Conservation (phyloP, 2,329 filamentous ascomycete genomes). For the Botrytis squamosa region DNA sequence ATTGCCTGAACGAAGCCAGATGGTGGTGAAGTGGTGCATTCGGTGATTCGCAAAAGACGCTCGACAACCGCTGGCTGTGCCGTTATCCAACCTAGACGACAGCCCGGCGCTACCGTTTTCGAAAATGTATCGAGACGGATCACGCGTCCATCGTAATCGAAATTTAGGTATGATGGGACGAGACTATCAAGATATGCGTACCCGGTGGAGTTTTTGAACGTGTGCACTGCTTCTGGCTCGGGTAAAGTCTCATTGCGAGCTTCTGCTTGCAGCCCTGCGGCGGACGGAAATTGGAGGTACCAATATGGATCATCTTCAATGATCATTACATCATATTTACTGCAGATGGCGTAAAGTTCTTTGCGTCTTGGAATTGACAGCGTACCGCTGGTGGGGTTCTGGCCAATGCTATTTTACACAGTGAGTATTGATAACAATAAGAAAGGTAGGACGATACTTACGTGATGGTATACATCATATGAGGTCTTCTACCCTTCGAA, state of each 20-base stretch:
- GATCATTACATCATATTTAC: conserved; percentile 84
- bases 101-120: conserved; percentile 88
- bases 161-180: conserved; percentile 74
- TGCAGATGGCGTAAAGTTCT: conserved; percentile 77
- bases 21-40: conserved; percentile 77
- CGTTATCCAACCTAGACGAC: conserved; percentile 87
- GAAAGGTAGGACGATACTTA: conserved; percentile 47
- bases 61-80: conserved; percentile 77
- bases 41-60: conserved; percentile 69
- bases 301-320: conserved; percentile 95
- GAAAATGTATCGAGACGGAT: conserved; percentile 90
- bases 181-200: conserved; percentile 81
- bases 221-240: conserved; percentile 28
- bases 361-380: conserved; percentile 71
- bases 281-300: conserved; percentile 86
- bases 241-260: conserved; percentile 40
- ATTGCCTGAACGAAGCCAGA: conserved; percentile 87
- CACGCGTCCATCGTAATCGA: conserved; percentile 85
- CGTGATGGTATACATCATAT: conserved; percentile 88
- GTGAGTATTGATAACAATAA: conserved; percentile 25
- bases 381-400: conserved; percentile 81
- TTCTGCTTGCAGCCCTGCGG: conserved; percentile 45
- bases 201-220: conserved; percentile 53
- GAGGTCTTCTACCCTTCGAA: conserved; percentile 69
- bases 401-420: conserved; percentile 62